These are phyloP conservation scores for Rhizomucor pusillus DNA, from an alignment of 371 early-diverging fungal genomes.

Conservation along the genomic window DNA sequence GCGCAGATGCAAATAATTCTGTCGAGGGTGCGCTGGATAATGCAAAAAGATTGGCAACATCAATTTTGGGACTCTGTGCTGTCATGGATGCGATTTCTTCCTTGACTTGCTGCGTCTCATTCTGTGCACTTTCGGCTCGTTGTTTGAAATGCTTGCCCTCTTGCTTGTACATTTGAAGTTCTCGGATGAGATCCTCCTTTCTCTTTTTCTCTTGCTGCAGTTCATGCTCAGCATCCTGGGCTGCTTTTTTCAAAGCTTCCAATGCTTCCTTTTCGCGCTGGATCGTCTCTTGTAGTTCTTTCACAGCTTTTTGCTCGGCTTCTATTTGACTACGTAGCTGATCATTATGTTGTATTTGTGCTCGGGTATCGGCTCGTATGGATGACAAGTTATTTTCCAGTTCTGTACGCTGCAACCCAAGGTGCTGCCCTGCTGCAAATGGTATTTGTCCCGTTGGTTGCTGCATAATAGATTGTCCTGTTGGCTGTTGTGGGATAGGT, in stretches of 20 bases:
- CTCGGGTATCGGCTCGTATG: slow-evolving; percentile 17
- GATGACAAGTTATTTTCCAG: slow-evolving; percentile 15
- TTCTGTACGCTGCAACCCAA: slow-evolving; percentile 6
- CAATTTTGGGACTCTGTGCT: slow-evolving; percentile 5
- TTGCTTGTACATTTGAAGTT: slow-evolving; percentile 33
- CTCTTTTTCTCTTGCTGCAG: slow-evolving; percentile 26
- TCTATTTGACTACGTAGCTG: slow-evolving; percentile 22
- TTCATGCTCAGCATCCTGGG: slow-evolving; percentile 34
- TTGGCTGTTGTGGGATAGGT: not conserved
- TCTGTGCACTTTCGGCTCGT: slow-evolving; percentile 28
- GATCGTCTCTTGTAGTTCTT: slow-evolving; percentile 22
- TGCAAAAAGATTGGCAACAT: slow-evolving; percentile 23
- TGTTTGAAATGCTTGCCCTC: slow-evolving; percentile 32
- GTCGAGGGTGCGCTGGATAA: slow-evolving; percentile 18
- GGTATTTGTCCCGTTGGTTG: slow-evolving; percentile 11
- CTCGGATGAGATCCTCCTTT: slow-evolving; percentile 26
- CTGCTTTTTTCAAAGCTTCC: slow-evolving; percentile 25
- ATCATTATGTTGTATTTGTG: slow-evolving; percentile 21
- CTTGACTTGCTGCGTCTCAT: slow-evolving; percentile 23
- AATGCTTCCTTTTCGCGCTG: slow-evolving; percentile 29
- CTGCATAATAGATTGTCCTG: not conserved
- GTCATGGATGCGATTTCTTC: slow-evolving; percentile 6
- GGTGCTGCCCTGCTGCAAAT: slow-evolving; percentile 4
- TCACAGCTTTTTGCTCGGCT: slow-evolving; percentile 22
- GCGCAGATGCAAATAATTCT: slow-evolving; percentile 24